Evolutionary conservation across 2,329 filamentous ascomycete species (phyloP).

Genomic region (Dothideomycetes sp.): DNA sequence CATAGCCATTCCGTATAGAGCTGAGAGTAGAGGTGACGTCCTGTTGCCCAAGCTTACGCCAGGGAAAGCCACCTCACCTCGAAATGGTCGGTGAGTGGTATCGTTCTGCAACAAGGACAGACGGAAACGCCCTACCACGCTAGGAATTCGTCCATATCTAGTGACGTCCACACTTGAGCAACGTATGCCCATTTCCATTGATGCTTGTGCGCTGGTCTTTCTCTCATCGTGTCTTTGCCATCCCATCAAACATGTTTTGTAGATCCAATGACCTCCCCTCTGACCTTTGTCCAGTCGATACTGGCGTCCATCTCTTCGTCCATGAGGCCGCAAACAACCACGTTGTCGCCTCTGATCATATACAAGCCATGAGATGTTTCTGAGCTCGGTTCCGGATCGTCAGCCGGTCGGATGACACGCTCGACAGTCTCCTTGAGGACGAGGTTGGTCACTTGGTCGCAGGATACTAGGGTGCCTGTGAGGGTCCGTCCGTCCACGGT

Average conservation of each 20-base stretch:
- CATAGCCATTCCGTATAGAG: no score
- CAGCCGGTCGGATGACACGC: constrained; percentile 75
- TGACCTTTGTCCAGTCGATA: constrained; percentile 89
- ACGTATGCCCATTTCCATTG: background rate
- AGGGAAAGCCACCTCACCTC: no score
- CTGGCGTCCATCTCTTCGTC: constrained; percentile 81
- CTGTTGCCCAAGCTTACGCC: no score
- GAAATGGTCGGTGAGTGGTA: no score
- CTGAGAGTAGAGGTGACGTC: no score
- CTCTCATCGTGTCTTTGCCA: background rate
- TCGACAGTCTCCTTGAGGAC: constrained; percentile 77
- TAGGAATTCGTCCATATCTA: no score
- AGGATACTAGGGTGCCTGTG: constrained; percentile 66
- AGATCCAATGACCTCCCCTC: constrained; percentile 69
- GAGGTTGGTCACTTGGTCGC: constrained; percentile 87
- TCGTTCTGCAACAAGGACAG: no score
- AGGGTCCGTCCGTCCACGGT: constrained; percentile 82
- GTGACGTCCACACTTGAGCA: no score
- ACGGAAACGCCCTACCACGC: no score
- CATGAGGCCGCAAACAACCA: constrained; percentile 78
- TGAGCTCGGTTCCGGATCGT: constrained; percentile 70
- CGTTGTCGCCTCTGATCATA: constrained; percentile 87
- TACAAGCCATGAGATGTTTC: constrained; percentile 81
- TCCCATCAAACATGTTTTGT: constrained; percentile 60
- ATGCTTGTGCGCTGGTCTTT: background rate